phyloP scores from a whole-genome alignment of 2,329 filamentous ascomycete species.

The Saccharata proteae region DNA sequence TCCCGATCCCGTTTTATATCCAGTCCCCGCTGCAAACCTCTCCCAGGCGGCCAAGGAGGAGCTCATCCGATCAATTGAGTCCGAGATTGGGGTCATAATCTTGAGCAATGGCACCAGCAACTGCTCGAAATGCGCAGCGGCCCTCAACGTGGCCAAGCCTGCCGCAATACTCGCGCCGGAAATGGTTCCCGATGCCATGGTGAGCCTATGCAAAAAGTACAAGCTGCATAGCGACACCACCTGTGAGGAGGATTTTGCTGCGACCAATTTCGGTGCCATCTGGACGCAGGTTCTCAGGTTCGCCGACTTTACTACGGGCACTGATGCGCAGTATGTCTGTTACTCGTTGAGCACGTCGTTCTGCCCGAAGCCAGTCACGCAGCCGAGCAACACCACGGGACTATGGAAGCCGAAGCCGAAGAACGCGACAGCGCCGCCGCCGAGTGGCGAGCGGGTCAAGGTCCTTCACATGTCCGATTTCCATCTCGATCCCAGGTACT shows the following conservation, averaged over 20 bases:
- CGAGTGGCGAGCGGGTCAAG: slow-evolving; percentile 43
- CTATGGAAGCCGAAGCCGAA: slow-evolving; percentile 44
- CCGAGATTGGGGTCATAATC: slow-evolving; percentile 36
- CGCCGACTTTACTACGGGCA: slow-evolving; percentile 37
- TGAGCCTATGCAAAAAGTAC: slow-evolving; percentile 38
- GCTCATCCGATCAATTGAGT: slow-evolving; percentile 31
- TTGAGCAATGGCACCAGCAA: slow-evolving; percentile 25
- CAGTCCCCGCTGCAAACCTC: slow-evolving; percentile 34
- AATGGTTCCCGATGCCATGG: slow-evolving; percentile 38
- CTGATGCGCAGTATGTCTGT: slow-evolving; percentile 48
- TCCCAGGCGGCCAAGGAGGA: slow-evolving; percentile 26
- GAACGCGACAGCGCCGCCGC: slow-evolving; percentile 29
- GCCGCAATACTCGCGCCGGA: slow-evolving; percentile 38
- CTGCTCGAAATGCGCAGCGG: slow-evolving; percentile 43
- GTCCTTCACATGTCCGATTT: slow-evolving; percentile 46
- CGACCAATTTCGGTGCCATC: slow-evolving; percentile 39
- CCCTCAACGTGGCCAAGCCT: slow-evolving; percentile 38
- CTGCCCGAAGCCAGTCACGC: slow-evolving; percentile 35
- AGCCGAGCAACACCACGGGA: slow-evolving; percentile 31
- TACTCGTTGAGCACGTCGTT: slow-evolving; percentile 35
- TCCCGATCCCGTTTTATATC: slow-evolving; percentile 40
- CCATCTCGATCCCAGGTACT: slow-evolving; percentile 43
- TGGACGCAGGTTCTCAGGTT: slow-evolving; percentile 46
- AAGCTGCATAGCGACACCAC: slow-evolving; percentile 34
- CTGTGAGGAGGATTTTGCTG: slow-evolving; percentile 37